Base-by-base conservation (phyloP, 352 stramenopile genomes). In the Phytophthora brassicae region DNA sequence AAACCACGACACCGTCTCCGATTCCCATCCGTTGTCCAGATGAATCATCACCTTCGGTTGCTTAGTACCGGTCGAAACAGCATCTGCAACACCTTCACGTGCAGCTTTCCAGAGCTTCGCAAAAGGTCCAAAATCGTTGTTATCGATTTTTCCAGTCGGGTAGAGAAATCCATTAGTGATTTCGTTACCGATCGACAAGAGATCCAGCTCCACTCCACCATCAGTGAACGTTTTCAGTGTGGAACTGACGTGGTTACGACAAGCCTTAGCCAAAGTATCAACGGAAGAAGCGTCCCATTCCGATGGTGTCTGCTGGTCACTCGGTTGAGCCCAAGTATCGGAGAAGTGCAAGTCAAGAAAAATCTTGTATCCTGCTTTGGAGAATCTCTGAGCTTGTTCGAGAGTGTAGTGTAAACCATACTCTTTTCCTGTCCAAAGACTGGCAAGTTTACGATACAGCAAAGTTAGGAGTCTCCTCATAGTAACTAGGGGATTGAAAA, bases 281-380 rank as follows among this genome's bases (percentile, higher is more conserved):
- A 69, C 53, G 12, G 62, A 60, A 22, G 67, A 60, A 19, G 19
- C 43, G n/a, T 70, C 64, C 52, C 62, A 75, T 17, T 45, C 35
- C 2, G 56, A 60, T 19, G 62, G 66, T 0, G 49, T 59, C 14
- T 45, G 50, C 42, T 74, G 61, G 19, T 62, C 35, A 9, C 47
- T 65, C 13, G 61, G 56, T 9, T 74, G 50, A 0, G 66, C 66
- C 66, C 66, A 74, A 1, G 66, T 74, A 28, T 74, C 66, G 16
- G 66, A 74, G 52, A 74, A 74, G 48, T 74, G 66, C 56, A 74
- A 50, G 52, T 74, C 66, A 3, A 74, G 56, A 43, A 58, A 74
- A 65, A 74, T 74, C 31, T 61, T 68, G 52, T 71, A 71, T 1
- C 62, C 66, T 9, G 58, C 59, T 36, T 64, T 74, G 8, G 47